These are phyloP conservation scores for Pleurotus tuber-regium DNA, from an alignment of 768 basidiomycete species.

Conservation along the genomic window DNA sequence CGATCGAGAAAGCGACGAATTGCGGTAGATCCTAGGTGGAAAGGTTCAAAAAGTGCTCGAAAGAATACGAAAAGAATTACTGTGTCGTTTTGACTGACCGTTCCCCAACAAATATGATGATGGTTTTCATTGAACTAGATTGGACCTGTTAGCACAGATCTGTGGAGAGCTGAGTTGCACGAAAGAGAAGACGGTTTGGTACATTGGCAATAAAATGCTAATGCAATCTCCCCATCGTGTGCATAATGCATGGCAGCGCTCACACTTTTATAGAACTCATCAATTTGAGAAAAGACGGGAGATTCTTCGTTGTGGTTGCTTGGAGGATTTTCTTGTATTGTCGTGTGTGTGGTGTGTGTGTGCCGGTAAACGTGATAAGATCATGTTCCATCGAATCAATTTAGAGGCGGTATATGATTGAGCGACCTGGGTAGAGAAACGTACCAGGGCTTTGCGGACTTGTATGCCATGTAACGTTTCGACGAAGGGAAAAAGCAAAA, in stretches of 20 bases:
- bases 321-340: slow-evolving; percentile 88
- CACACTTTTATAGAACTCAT: slow-evolving; percentile 87
- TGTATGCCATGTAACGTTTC: slow-evolving; percentile 65
- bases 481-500: slow-evolving; percentile 72
- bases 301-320: slow-evolving; percentile 75
- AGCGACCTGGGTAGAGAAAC: too few species aligned
- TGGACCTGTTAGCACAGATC: slow-evolving; percentile 13
- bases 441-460: slow-evolving; percentile 69
- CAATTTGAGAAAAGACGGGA: slow-evolving; percentile 95
- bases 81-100: slow-evolving; percentile 96
- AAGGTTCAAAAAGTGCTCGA: slow-evolving; percentile 12
- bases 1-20: slow-evolving; percentile 93
- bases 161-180: slow-evolving; percentile 15
- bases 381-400: slow-evolving; percentile 60
- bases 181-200: slow-evolving; percentile 30
- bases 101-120: slow-evolving; percentile 89
- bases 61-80: slow-evolving; percentile 39
- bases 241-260: slow-evolving; percentile 33
- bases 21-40: slow-evolving; percentile 81
- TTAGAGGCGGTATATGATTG: too few species aligned
- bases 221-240: slow-evolving; percentile 41
- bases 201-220: slow-evolving; percentile 41
- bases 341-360: slow-evolving; percentile 53
- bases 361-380: slow-evolving; percentile 86
- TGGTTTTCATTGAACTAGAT: slow-evolving; percentile 73